A percentile compares a stretch with the other conserved stretches of the same genome.
phyloP scores from a whole-genome alignment of 768 basidiomycete genomes.

The Psilocybe azurescens region DNA sequence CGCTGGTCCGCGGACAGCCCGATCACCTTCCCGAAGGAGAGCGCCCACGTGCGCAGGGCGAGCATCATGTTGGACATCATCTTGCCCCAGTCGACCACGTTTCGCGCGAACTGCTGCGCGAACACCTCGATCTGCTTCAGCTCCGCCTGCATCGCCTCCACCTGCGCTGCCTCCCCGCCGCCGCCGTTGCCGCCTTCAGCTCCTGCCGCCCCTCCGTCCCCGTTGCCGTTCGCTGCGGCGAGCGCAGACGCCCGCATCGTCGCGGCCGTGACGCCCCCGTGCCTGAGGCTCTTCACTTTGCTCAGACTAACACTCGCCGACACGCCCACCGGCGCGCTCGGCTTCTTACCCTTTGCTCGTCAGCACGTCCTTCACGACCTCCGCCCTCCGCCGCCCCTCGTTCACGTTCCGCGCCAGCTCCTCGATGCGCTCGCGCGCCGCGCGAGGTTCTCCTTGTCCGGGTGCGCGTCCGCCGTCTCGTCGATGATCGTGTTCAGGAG shows the following conservation, averaged over 20 bases:
- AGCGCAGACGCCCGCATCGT: slow-evolving; percentile 28
- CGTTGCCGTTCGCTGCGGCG: slow-evolving; percentile 17
- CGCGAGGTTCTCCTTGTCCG: slow-evolving; percentile 64
- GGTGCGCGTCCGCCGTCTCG: slow-evolving; percentile 72
- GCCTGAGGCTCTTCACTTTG: slow-evolving; percentile 61
- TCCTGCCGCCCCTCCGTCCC: not conserved
- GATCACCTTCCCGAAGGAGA: slow-evolving; percentile 70
- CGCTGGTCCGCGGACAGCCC: slow-evolving; percentile 54
- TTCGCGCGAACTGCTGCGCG: slow-evolving; percentile 63
- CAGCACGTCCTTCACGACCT: slow-evolving; percentile 81
- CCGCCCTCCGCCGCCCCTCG: slow-evolving; percentile 75
- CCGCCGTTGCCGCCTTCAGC: not conserved
- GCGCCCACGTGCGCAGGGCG: slow-evolving; percentile 64
- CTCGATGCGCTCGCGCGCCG: slow-evolving; percentile 66
- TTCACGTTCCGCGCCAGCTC: slow-evolving; percentile 79
- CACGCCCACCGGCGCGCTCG: slow-evolving; percentile 48
- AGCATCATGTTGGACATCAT: slow-evolving; percentile 53
- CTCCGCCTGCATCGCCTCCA: slow-evolving; percentile 60
- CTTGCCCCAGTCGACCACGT: slow-evolving; percentile 67
- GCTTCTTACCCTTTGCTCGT: slow-evolving; percentile 38
- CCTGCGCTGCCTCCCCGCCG: slow-evolving; percentile 49
- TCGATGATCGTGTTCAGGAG: slow-evolving; percentile 79
- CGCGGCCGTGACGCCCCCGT: slow-evolving; percentile 33
- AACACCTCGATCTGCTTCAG: slow-evolving; percentile 62
- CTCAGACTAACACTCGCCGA: slow-evolving; percentile 61